These are phyloP conservation scores for Clarkia xantiana DNA, from an alignment of 345 rosid genomes.

Conservation along the genomic window DNA sequence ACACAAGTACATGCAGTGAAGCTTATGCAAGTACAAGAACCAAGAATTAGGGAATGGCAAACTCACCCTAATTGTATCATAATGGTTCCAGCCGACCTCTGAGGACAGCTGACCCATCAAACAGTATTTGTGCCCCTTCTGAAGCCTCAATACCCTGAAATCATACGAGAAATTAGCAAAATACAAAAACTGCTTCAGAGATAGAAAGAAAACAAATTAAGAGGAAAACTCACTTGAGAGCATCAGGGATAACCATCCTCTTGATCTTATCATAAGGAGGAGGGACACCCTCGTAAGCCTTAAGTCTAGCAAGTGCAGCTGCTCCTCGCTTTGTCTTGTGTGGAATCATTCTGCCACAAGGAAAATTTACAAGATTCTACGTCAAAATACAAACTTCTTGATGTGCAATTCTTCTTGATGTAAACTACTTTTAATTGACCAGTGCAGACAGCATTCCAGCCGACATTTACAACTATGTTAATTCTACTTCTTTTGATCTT, in stretches of 20 bases:
- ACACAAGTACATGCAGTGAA: too few relatives aligned
- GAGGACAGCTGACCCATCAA: slow-evolving; percentile 55
- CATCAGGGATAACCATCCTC: slow-evolving; percentile 88
- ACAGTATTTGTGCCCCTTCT: slow-evolving; percentile 68
- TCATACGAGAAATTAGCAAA: not conserved
- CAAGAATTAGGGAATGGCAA: not conserved
- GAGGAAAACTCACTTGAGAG: too few relatives aligned
- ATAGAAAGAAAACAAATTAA: too few relatives aligned
- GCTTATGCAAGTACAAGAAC: too few relatives aligned
- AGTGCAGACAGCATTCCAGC: too few relatives aligned
- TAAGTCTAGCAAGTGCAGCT: slow-evolving; percentile 63
- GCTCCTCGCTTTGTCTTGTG: slow-evolving; percentile 88
- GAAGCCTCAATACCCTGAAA: slow-evolving; percentile 81
- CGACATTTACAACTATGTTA: too few relatives aligned
- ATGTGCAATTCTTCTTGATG: too few relatives aligned
- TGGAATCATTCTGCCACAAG: slow-evolving; percentile 51
- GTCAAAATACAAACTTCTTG: not conserved
- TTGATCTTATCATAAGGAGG: slow-evolving; percentile 69
- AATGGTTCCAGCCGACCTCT: slow-evolving; percentile 80
- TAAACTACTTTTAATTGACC: too few relatives aligned
- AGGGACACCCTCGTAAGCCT: slow-evolving; percentile 69
- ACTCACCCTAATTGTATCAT: slow-evolving; percentile 61
- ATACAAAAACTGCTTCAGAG: not conserved
- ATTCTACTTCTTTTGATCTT: too few relatives aligned
- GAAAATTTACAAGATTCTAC: not conserved